Base-by-base conservation (phyloP, 176 grass and related monocot species). In the Bolboschoenus planiculmis region DNA sequence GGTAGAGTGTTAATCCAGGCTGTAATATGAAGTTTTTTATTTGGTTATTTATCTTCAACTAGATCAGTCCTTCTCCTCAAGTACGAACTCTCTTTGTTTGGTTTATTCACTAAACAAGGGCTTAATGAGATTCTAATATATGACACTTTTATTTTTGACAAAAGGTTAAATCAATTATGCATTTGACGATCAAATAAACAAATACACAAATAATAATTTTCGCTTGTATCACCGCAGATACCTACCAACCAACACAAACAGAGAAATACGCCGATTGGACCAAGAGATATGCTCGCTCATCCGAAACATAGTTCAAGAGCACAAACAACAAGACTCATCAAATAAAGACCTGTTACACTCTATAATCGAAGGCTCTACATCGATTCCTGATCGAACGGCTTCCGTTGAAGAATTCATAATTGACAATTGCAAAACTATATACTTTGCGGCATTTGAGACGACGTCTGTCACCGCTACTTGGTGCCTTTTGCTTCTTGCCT, bases 371-470 rank as follows among this genome's bases (percentile, higher is more conserved):
- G 92, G 92, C 60, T 78, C 92, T 24, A 71, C 72, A 42, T 7
- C 78, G 4, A 40, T 27, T 1, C 42, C 86, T 24, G 44, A 80
- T 9, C 14, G 26, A 42, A 76, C 86, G 9, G 27, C 55, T 11
- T 83, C 71, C 0, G 4, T 68, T 0, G 88, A 92, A 27, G 86
- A 84, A 42, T 91, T 97, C 51, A 92, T 94, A 0, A 83, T 94
- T 3, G 92, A 94, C 81, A 97, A 97, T 65, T 97, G 95, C 87
- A 94, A 94, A 83, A 94, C 88, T 61, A 91, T 97, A 21, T 97
- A 91, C 88, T 94, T 97, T 1, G 88, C 85, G 7, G 90, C 88
- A n/a, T 90, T 89, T 58, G 94, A 94, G 60, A 97, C 94, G 3
- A 89, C 80, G 0, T 83, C 92, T 5, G 89, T 85, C 50, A 83